Evolutionary conservation across 306 rosid species (phyloP).

Genomic region (Hylodesmum podocarpum): DNA sequence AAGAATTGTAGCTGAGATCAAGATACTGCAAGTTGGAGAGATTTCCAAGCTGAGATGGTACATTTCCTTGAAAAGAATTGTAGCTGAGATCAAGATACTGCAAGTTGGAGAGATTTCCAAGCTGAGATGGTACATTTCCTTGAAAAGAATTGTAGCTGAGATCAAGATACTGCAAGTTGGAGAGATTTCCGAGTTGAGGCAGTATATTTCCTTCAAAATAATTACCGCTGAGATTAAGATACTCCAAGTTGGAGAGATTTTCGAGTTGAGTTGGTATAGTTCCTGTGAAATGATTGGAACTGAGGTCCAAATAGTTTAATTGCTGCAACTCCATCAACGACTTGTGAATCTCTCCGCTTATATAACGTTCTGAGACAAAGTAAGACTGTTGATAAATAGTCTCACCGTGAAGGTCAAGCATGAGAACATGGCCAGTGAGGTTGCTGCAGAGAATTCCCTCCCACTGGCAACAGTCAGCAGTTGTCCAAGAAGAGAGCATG

Average conservation of each 20-base stretch:
- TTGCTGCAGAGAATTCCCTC: too few species aligned
- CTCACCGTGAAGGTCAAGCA: neutral
- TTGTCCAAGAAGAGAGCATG: too few species aligned
- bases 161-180: neutral
- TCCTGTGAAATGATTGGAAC: rapidly evolving
- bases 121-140: slow-evolving; percentile 11
- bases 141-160: neutral
- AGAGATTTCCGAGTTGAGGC: neutral
- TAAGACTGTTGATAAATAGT: rapidly evolving
- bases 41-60: slow-evolving; percentile 31
- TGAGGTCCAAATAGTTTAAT: neutral
- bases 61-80: neutral
- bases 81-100: neutral
- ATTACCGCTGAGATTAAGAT: neutral
- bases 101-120: slow-evolving; percentile 26
- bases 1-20: neutral
- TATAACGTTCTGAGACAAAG: too few species aligned
- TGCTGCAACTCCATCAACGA: slow-evolving; percentile 1
- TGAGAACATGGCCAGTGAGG: too few species aligned
- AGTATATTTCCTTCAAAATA: neutral
- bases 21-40: slow-evolving; percentile 32
- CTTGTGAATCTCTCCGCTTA: neutral
- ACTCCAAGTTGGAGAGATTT: neutral
- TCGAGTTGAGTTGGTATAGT: neutral
- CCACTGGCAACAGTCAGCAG: too few species aligned